Conservation (phyloP, 805 yeast genomes). For the Kuraishia piskuri region DNA sequence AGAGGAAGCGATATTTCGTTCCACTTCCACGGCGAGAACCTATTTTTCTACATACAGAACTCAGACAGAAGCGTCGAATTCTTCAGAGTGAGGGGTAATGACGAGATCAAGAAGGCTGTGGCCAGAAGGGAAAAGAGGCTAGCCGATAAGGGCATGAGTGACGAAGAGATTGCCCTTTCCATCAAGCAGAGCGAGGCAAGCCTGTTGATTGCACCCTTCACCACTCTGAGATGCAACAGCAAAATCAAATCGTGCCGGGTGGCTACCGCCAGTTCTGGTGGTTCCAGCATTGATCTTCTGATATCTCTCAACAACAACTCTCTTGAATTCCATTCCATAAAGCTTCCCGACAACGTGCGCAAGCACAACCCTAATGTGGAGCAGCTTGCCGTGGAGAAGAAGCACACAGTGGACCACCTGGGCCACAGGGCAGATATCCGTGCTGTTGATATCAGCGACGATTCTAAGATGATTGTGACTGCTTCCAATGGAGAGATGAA, state of each 20-base stretch:
- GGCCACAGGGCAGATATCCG: constrained; percentile 93
- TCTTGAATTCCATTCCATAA: constrained; percentile 56
- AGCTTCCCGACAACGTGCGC: constrained; percentile 46
- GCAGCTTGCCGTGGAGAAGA: constrained; percentile 25
- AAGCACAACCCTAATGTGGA: constrained; percentile 38
- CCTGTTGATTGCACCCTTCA: constrained; percentile 60
- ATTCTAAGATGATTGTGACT: constrained; percentile 72
- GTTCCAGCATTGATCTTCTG: constrained; percentile 44
- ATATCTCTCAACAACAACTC: constrained; percentile 66
- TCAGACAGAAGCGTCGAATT: constrained; percentile 75
- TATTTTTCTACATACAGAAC: constrained; percentile 64
- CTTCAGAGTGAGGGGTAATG: constrained; percentile 65
- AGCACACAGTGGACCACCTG: constrained; percentile 55
- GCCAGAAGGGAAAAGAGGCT: constrained; percentile 72
- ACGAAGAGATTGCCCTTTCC: constrained; percentile 48
- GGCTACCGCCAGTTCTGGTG: constrained; percentile 47
- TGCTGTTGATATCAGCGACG: constrained; percentile 73
- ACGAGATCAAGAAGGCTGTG: constrained; percentile 73
- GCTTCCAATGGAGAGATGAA: constrained; percentile 88
- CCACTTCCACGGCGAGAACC: constrained; percentile 26
- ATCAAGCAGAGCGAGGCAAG: constrained; percentile 39
- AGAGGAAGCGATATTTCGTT: constrained; percentile 59
- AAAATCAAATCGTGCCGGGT: constrained; percentile 41
- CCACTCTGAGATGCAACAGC: constrained; percentile 53
- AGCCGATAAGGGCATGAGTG: constrained; percentile 56